Conservation (phyloP, 1,139 yeast species). For the Candida pseudoviswanathii region DNA sequence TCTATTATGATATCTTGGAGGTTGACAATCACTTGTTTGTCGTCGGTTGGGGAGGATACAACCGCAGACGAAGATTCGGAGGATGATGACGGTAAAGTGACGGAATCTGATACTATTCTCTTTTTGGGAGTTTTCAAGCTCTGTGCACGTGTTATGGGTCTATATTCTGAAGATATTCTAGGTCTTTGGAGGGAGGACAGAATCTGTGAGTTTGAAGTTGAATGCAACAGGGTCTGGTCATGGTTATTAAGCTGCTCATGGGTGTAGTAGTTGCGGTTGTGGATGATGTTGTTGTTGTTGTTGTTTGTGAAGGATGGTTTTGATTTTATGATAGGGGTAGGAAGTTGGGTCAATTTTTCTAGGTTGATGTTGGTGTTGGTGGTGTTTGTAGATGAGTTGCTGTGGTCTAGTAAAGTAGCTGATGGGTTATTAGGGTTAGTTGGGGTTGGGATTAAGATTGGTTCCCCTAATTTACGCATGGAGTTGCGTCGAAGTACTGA, state of each 20-base stretch:
- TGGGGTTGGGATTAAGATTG: background rate
- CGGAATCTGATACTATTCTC: constrained; percentile 28
- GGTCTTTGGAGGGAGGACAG: constrained; percentile 5
- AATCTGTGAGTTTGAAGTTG: background rate
- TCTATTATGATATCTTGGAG: background rate
- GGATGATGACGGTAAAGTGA: constrained; percentile 13
- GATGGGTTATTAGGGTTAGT: background rate
- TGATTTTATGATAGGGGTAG: constrained; percentile 54
- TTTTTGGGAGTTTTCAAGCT: constrained; percentile 19
- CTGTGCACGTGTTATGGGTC: constrained; percentile 29
- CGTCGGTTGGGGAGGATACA: constrained; percentile 5
- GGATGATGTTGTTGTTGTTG: constrained; percentile 6
- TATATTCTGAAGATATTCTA: constrained; percentile 39
- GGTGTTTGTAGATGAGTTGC: background rate
- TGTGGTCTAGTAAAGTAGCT: background rate
- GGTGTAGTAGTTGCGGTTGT: background rate
- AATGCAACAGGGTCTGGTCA: background rate
- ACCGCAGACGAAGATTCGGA: constrained; percentile 8
- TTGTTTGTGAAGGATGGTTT: constrained; percentile 30
- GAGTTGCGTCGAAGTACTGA: constrained; percentile 4
- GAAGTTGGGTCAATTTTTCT: constrained; percentile 47
- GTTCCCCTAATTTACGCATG: constrained; percentile 1
- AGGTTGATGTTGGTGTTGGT: constrained; percentile 19
- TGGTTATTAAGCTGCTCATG: background rate
- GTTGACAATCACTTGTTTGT: constrained; percentile 4